These are phyloP conservation scores for Aspergillus pseudoviridinutans DNA, from an alignment of 2,329 filamentous ascomycete species.

Conservation along the genomic window DNA sequence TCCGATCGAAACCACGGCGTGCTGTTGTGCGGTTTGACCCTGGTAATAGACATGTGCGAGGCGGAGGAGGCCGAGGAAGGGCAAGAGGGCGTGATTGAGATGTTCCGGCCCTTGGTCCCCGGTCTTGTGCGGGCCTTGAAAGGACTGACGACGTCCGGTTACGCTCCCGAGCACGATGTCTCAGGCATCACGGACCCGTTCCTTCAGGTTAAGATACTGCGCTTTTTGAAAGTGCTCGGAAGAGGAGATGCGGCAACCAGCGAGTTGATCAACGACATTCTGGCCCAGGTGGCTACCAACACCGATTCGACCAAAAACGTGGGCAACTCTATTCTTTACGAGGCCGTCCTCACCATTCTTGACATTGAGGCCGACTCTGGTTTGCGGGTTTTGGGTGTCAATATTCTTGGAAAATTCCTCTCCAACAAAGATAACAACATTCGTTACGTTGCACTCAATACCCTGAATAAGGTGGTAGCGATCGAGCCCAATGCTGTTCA, in stretches of 20 bases:
- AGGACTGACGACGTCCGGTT: constrained; percentile 87
- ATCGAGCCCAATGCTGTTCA: constrained; percentile 98
- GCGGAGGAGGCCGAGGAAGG: constrained; percentile 88
- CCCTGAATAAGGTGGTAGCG: constrained; percentile 94
- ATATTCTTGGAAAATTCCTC: constrained; percentile 96
- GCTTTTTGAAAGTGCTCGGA: constrained; percentile 78
- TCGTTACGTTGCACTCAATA: constrained; percentile 95
- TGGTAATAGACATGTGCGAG: constrained; percentile 90
- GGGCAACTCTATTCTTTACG: constrained; percentile 95
- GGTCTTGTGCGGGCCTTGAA: constrained; percentile 87
- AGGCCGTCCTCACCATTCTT: constrained; percentile 92
- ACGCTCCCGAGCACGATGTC: constrained; percentile 96
- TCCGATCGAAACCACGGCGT: constrained; percentile 96
- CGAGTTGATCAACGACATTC: constrained; percentile 97
- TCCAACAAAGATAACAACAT: constrained; percentile 99
- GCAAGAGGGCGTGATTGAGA: constrained; percentile 85
- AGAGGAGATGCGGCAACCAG: constrained; percentile 82
- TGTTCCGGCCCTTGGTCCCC: constrained; percentile 82
- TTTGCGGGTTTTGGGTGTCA: constrained; percentile 88
- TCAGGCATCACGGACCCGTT: constrained; percentile 98
- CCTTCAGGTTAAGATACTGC: constrained; percentile 91
- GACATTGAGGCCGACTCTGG: constrained; percentile 98
- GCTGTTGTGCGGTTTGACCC: constrained; percentile 81
- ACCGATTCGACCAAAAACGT: constrained; percentile 98
- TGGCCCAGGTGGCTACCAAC: constrained; percentile 96